Conservation (phyloP, 805 yeast genomes). For the Starmerella roubikii region DNA sequence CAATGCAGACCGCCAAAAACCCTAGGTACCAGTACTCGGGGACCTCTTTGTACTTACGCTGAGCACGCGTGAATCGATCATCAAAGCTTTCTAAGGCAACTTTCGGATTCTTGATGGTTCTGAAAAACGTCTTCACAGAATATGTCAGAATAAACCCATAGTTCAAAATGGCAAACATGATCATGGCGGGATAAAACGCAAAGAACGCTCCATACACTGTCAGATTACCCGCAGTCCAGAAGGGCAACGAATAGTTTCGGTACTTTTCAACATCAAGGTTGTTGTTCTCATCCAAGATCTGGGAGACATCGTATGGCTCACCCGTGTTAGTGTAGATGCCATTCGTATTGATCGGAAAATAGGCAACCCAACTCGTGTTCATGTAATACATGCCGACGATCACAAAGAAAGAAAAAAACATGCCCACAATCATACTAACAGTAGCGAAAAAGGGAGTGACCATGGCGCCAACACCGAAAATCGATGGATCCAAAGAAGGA, state of each 20-base stretch:
- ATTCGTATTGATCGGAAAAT: constrained; percentile 39
- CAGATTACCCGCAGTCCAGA: constrained; percentile 47
- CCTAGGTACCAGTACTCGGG: constrained; percentile 43
- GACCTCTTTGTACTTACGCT: constrained; percentile 44
- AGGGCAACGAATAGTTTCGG: constrained; percentile 46
- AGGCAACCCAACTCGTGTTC: constrained; percentile 38
- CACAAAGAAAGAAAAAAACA: too few relatives aligned
- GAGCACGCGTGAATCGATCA: constrained; percentile 47
- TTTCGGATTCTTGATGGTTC: constrained; percentile 10
- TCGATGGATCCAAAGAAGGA: constrained; percentile 34
- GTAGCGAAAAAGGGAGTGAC: constrained; percentile 7
- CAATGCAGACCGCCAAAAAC: constrained; percentile 33
- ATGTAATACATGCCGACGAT: constrained; percentile 31
- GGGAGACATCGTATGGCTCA: constrained; percentile 33
- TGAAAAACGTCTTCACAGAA: constrained; percentile 3
- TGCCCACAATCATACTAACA: constrained; percentile 26
- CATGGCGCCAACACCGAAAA: constrained; percentile 1
- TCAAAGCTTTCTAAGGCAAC: constrained; percentile 24
- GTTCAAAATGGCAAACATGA: constrained; percentile 29
- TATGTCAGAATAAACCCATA: constrained; percentile 3
- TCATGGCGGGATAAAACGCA: constrained; percentile 28
- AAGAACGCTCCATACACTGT: constrained; percentile 45
- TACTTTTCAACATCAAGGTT: constrained; percentile 35
- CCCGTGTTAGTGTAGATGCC: constrained; percentile 32
- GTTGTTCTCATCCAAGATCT: constrained; percentile 36